Base-by-base conservation (phyloP, 1,139 yeast genomes). In the Magnusiomyces tetraspermus region DNA sequence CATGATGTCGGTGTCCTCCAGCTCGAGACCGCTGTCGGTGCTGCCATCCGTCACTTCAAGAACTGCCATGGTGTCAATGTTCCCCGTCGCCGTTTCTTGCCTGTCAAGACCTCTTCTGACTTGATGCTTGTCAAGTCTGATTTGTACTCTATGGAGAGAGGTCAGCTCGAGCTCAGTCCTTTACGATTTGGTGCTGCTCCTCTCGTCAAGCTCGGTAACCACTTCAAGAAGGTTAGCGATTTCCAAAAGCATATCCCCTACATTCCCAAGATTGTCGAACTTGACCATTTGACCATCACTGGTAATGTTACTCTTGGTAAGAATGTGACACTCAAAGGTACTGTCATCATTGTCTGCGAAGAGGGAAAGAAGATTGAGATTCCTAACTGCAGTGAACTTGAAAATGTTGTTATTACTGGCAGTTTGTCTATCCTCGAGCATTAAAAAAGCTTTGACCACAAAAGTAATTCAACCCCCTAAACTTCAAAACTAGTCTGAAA, bases 21-120 rank as follows among this genome's bases (percentile, higher is more conserved):
- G 75, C 81, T 92, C 67, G 98, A 92, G 76, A 92, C 98, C 51
- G 98, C 98, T 28, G 96, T 89, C 61, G 98, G 98, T 76, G 98
- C 98, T 44, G 97, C 98, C 52, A 92, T 92, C 68, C 87, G 96
- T 73, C 94, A 90, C 72, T 92, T 94, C 72, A 78, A 83, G 62
- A 86, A 88, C 63, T 97, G 97, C 33, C 97, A 89, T 66, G 98
- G 98, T 72, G 95, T 92, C 63, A 96, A 89, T 64, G 98, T 92
- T 37, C 97, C 98, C 71, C 86, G 98, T 75, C 79, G 96, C 46
- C 84, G 98, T 69, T 92, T 92, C 79, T 79, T 94, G 74, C 98
- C 98, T 22, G 98, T 92, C 63, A 92, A 92, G 76, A 94, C 98
- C 24, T 88, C 94, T 70, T 89, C 97, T 10, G 98, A 92, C 71